phyloP scores from a whole-genome alignment of 306 rosid species.

The Potentilla sterilis region DNA sequence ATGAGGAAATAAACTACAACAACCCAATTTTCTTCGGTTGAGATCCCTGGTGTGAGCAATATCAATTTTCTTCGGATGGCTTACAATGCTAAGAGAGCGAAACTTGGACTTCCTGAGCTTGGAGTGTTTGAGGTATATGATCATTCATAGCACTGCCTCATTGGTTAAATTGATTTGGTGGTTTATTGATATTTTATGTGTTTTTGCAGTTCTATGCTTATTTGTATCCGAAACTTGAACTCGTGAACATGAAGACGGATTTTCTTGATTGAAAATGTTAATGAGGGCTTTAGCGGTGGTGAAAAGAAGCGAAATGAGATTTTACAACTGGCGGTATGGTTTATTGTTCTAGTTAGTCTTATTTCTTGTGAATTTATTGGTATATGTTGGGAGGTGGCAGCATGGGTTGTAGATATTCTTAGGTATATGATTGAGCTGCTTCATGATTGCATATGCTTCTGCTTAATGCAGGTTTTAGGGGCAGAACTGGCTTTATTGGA shows the following conservation, averaged over 20 bases:
- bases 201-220: conserved; percentile 70
- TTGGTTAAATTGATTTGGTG: not conserved
- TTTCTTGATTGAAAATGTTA: conserved; percentile 90
- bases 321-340: conserved; percentile 74
- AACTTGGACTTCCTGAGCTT: conserved; percentile 75
- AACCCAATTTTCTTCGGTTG: too few species aligned
- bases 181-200: conserved; percentile 17
- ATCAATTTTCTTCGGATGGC: conserved; percentile 87
- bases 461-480: conserved; percentile 69
- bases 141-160: not conserved
- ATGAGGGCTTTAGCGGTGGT: conserved; percentile 97
- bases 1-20: too few species aligned
- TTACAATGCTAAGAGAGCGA: conserved; percentile 76
- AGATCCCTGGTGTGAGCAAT: conserved; percentile 88
- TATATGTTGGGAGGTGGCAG: too few species aligned
- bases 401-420: not conserved
- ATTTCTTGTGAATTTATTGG: not conserved
- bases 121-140: conserved; percentile 74
- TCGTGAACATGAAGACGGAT: conserved; percentile 88
- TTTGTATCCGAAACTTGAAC: conserved; percentile 70
- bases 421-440: not conserved
- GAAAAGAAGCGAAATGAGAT: conserved; percentile 92
- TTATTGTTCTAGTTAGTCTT: not conserved
- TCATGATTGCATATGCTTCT: not conserved
- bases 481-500: conserved; percentile 91